Evolutionary conservation across 805 yeast genomes (phyloP), one percentile per base, ranked within the genome.

Genomic region (Ogataea salicorniae): DNA sequence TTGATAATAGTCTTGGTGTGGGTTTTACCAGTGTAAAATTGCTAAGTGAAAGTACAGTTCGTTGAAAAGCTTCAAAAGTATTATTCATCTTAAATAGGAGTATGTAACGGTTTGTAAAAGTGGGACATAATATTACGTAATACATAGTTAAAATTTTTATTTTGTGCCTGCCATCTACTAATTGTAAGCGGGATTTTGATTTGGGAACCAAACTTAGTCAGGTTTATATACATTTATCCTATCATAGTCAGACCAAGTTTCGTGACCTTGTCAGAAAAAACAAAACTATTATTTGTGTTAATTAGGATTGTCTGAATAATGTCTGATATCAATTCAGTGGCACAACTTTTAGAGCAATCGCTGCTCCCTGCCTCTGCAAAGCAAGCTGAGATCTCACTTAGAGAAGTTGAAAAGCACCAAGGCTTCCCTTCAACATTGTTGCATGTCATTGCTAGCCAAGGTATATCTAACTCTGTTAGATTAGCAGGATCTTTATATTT

Each of bases 401-500:
- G 80, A 46, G 61, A 76, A 11, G 66, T 83, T 43, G 98, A 94
- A 61, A 50, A 65, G 1, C 74, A 74, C 44, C 80, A 80, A 34
- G 96, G 95, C 4, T 94, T 94, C 64, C 75, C 95, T 8, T 70
- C 88, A 41, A 77, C 82, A 31, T 68, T 94, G 36, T 68, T 94
- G 46, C 90, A 86, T 59, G 79, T 91, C 16, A 87, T 90, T 34
- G 89, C 95, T 5, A 75, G 85, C 15, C 61, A 72, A 31, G 73
- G 74, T 38, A 60, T 82, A 38, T 74, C 77, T 3, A 62, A 65
- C 5, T 71, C 86, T 2, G 78, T 85, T 1, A 75, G 97, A 51
- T 71, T 91, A 42, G 97, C 99, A 1, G 96, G 87, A 17, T 89
- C 97, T 1, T 70, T 95, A 45, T 90, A 85, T 67, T 89, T 94